Evolutionary conservation across 495 filamentous ascomycete genomes (phyloP), one percentile per base, ranked within the genome.

Genomic region (Penicillium paxilli): DNA sequence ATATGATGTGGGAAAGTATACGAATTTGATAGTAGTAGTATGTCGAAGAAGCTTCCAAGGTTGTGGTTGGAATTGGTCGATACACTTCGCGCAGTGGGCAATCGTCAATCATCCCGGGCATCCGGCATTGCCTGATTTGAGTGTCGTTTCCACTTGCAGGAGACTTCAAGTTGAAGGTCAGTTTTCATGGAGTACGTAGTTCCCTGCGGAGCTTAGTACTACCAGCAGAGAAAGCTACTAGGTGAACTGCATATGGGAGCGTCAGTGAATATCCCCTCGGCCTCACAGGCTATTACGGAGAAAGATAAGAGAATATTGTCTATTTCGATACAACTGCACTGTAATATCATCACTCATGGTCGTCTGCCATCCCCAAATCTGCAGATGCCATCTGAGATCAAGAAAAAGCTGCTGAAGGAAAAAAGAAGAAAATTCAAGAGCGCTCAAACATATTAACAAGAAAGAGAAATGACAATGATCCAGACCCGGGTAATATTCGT

Each of bases 371-470:
- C 40, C 41, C 40, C 42, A 17, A 44, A 47, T 40, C 47, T 51
- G 41, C 41, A 33, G 47, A 45, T 37, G 22, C 47, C 28, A 51
- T 45, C 41, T 49, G 28, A 45, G 17, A 25, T 46, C 23, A 21
- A 25, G 11, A 19, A 17, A 24, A 20, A 20, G 40, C 40, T 42
- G 40, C 40, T 42, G 19, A 11, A 14, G 30, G 26, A 17, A 11
- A 33, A 21, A 46, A 47, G 32, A 35, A 25, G 30, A 32, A 32
- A 12, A 32, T 32, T 9, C 21, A 40, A 56, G 49, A n/a, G n/a
- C 54, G 54, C 54, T 56, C 19, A 40, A 51, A 46, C 12, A 47
- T 51, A 56, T 50, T 14, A 22, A 56, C 54, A 56, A 56, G 41
- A 51, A 49, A 38, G 16, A 50, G 47, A 40, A 30, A 23, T 33